A percentile compares a stretch with the other conserved stretches of the same genome.
These are phyloP conservation scores for Besnoitia besnoiti DNA, from an alignment of 169 alveolate genomes.

Conservation along the genomic window DNA sequence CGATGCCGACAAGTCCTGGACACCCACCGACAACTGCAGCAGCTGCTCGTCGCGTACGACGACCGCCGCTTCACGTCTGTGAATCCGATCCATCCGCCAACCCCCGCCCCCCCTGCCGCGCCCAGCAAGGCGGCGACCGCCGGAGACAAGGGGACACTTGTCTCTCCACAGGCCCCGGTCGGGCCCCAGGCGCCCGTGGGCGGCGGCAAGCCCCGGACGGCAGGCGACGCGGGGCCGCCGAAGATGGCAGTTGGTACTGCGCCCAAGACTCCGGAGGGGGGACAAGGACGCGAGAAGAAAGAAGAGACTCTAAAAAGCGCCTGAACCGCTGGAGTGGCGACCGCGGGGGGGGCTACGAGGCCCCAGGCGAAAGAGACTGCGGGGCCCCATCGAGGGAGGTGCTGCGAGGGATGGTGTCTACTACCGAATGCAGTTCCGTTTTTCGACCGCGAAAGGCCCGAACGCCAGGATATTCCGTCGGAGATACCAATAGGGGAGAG, in stretches of 20 bases:
- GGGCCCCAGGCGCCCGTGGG: no score
- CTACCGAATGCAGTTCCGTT: no score
- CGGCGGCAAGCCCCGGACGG: not conserved
- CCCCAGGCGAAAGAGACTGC: no score
- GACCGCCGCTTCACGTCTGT: not conserved
- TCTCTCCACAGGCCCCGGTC: no score
- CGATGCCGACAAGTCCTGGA: slow-evolving; percentile 28
- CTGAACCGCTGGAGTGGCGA: not conserved
- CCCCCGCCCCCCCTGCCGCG: not conserved
- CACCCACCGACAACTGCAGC: slow-evolving; percentile 3
- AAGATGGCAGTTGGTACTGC: not conserved
- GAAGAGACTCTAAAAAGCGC: not conserved
- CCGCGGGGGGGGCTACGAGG: no score
- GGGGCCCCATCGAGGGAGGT: no score
- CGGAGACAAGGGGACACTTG: no score
- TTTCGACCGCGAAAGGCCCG: no score
- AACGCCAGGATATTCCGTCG: no score
- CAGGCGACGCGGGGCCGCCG: no score
- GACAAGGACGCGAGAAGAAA: not conserved
- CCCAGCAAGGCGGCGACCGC: not conserved
- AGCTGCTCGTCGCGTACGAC: not conserved
- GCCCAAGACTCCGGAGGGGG: not conserved
- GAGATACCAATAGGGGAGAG: no score
- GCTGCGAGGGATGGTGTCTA: no score
- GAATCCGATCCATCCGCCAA: not conserved